Conservation (phyloP, 2,329 filamentous ascomycete species). For the Apiospora arundinis region DNA sequence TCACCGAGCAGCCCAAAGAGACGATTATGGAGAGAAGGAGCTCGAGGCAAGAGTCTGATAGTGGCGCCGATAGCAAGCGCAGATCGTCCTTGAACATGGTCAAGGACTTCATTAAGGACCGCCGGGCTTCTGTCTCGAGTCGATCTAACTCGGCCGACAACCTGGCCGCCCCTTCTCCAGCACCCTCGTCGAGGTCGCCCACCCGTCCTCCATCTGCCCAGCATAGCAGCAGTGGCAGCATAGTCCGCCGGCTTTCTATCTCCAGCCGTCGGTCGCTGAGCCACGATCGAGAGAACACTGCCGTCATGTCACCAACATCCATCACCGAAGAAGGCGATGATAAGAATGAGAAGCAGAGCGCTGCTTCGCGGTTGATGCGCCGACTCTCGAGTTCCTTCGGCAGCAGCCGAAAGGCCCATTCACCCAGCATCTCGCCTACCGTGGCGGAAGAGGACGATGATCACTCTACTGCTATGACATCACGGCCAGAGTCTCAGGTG, state of each 20-base stretch:
- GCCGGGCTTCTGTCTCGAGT: conserved; percentile 55
- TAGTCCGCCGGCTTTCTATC: conserved; percentile 68
- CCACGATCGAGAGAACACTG: conserved; percentile 46
- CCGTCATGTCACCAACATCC: conserved; percentile 47
- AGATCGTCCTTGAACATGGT: conserved; percentile 67
- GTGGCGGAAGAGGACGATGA: conserved; percentile 55
- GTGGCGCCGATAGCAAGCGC: conserved; percentile 48
- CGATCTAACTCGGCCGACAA: conserved; percentile 56
- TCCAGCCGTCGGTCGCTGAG: conserved; percentile 62
- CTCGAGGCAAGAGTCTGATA: conserved; percentile 45
- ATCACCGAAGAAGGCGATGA: conserved; percentile 55
- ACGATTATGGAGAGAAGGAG: conserved; percentile 56
- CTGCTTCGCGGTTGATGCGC: conserved; percentile 64
- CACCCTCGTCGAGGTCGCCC: conserved; percentile 48
- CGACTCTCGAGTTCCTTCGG: conserved; percentile 62
- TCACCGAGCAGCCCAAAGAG: conserved; percentile 41
- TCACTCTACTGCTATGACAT: conserved; percentile 37
- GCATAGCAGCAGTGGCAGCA: conserved; percentile 52
- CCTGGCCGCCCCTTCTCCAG: conserved; percentile 37
- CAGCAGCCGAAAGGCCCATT: conserved; percentile 50
- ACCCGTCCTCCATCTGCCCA: conserved; percentile 56
- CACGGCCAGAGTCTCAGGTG: conserved; percentile 17
- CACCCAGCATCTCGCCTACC: conserved; percentile 56
- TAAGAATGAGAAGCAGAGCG: conserved; percentile 56
- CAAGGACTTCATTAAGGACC: conserved; percentile 67